Evolutionary conservation across 2,329 filamentous ascomycete genomes (phyloP), one percentile per base, ranked within the genome.

Genomic region (Penicillium freii): DNA sequence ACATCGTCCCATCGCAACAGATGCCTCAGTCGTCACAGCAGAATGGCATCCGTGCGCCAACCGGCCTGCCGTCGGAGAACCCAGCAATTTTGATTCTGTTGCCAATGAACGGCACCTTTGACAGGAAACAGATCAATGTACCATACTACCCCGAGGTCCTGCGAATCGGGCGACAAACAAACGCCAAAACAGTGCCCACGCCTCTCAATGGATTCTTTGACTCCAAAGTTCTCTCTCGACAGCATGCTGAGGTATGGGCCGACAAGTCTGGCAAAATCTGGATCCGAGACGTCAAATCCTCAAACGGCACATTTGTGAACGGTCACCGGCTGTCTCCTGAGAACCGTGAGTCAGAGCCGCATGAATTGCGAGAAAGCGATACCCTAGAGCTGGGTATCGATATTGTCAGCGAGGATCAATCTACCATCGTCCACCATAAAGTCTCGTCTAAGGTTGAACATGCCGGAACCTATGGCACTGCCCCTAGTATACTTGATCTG

Each of bases 251-350:
- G 73, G 89, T 99, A 38, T 97, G 92, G 86, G 92, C 94, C 15
- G 87, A 90, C 53, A 87, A 90, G 61, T 81, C 78, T 60, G 92
- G 92, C 52, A 96, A 96, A 72, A 89, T 99, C 43, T 97, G 88
- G 84, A 97, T 99, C 66, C 86, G 92, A 57, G 94, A 99, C 76
- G 90, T 99, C 67, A 99, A 97, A 76, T 97, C 94, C 0, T 99
- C 94, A 40, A 99, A 99, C 72, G 94, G 94, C 57, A 99, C 94
- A 0, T 99, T 99, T 75, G 93, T 99, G 66, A 99, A 99, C 69
- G 92, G 92, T 21, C 86, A 89, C 54, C 87, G 94, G 31, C 76
- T 99, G 58, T 97, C 94, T 2, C 90, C 87, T 53, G 94, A 99
- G 73, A 99, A 97, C 69, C 87, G 92, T 66, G 94, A 99, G 75